Evolutionary conservation across 169 alveolate genomes (phyloP), one percentile per base, ranked within the genome.

Genomic region (Plasmodium sp.): DNA sequence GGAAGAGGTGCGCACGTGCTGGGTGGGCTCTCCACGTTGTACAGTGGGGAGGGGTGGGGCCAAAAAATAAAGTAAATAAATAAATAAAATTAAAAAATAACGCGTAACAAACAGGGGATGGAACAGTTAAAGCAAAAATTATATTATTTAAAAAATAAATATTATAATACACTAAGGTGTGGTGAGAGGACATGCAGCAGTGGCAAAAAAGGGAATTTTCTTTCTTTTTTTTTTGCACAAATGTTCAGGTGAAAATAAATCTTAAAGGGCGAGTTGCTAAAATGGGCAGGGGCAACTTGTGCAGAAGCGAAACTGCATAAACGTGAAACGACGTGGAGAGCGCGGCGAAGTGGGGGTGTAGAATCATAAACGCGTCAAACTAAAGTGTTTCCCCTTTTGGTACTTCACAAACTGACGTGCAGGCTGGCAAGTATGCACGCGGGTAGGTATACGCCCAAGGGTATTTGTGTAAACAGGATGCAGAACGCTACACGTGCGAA

Each of bases 221-320:
- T 54, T 14, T 54, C 14, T 54, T 14, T 54, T 10, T n/a, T 14
- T 56, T 16, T 33, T 77, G 22, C 58, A 45, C 27, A 80, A 45
- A 43, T 34, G 41, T 80, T 80, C 85, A 80, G 16, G 45, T 80
- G 48, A 80, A 80, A 80, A 80, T 80, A 80, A 80, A 80, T 45
- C 85, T 80, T 80, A 80, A 43, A 79, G 33, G 14, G 56, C 73
- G 31, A 79, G 10, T 77, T 16, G 10, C 16, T 39, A 79, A 79
- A 36, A 79, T 34, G 43, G 34, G 41, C 1, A 43, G 51, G 10
- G 36, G 22, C 5, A 16, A 58, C 74, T 5, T 16, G 2, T 58
- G 74, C 33, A 58, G 12, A 4, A 22, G 22, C 33, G 7, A n/a
- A 58, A 62, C 12, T 9, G 58, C 5, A 0, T 3, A 62, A 62